Evolutionary conservation across 345 rosid genomes (phyloP).

Genomic region (Arabidopsis arenosa): DNA sequence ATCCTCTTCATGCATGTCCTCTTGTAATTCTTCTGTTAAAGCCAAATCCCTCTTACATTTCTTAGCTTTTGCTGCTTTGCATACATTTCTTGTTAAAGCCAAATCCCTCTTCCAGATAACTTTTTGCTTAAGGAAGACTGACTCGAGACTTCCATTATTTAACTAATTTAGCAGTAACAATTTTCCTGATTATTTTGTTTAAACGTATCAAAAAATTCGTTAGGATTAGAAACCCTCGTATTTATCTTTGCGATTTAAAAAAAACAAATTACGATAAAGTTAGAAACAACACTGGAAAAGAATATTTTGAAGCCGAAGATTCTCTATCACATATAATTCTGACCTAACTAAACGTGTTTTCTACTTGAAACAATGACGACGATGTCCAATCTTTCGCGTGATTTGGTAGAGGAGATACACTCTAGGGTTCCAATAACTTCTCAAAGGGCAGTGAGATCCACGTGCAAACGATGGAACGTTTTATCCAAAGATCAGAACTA

Average conservation of each 20-base stretch:
- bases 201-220: background rate
- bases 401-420: background rate
- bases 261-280: background rate
- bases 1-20: too few species aligned
- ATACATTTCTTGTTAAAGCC: too few species aligned
- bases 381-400: background rate
- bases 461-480: background rate
- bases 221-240: background rate
- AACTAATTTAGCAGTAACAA: too few species aligned
- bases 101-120: too few species aligned
- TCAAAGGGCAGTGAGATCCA: background rate
- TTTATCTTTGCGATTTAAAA: background rate
- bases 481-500: background rate
- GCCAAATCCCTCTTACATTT: too few species aligned
- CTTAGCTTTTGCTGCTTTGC: too few species aligned
- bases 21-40: too few species aligned
- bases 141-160: too few species aligned
- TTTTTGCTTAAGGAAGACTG: too few species aligned
- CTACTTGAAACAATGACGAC: background rate
- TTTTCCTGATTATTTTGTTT: too few species aligned
- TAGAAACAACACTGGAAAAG: background rate
- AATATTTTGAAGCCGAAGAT: background rate
- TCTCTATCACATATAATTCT: background rate
- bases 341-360: background rate
- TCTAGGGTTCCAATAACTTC: background rate